Evolutionary conservation across 306 rosid genomes (phyloP).

Genomic region (Cucurbita ficifolia): DNA sequence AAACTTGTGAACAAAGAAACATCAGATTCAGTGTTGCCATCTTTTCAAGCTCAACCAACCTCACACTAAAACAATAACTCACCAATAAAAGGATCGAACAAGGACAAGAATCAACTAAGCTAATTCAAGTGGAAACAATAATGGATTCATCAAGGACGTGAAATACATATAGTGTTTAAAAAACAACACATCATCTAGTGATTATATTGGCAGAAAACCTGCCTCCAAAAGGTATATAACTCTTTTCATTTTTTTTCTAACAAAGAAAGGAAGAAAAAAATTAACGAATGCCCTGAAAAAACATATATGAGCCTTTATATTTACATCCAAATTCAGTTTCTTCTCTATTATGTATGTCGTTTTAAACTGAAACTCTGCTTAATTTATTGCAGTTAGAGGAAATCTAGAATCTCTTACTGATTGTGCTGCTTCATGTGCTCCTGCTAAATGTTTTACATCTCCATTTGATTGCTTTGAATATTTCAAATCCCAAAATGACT

Average conservation of each 20-base stretch:
- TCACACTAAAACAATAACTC: neutral
- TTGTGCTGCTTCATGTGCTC: constrained; percentile 57
- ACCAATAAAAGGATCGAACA: neutral
- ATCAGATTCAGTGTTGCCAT: neutral
- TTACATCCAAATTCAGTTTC: constrained; percentile 29
- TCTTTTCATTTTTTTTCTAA: neutral
- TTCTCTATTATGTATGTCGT: neutral
- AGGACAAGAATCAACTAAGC: neutral
- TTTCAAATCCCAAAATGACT: constrained; percentile 73
- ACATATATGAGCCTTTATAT: constrained; percentile 37
- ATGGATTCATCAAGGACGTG: neutral
- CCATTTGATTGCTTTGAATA: constrained; percentile 68
- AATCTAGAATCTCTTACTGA: constrained; percentile 89
- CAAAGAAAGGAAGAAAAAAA: neutral
- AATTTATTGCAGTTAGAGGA: constrained; percentile 94
- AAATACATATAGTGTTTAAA: neutral
- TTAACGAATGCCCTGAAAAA: constrained; percentile 6
- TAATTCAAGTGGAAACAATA: neutral
- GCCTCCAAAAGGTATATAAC: neutral
- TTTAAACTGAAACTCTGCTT: constrained; percentile 6
- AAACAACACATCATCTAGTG: neutral
- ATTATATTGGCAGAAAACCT: neutral
- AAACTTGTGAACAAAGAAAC: neutral
- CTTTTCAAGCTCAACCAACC: neutral
- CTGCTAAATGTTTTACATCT: constrained; percentile 53